A percentile compares a stretch with the other conserved stretches of the same genome.
Evolutionary conservation across 1,139 yeast species (phyloP).

Genomic region (Kodamaea fungicola): DNA sequence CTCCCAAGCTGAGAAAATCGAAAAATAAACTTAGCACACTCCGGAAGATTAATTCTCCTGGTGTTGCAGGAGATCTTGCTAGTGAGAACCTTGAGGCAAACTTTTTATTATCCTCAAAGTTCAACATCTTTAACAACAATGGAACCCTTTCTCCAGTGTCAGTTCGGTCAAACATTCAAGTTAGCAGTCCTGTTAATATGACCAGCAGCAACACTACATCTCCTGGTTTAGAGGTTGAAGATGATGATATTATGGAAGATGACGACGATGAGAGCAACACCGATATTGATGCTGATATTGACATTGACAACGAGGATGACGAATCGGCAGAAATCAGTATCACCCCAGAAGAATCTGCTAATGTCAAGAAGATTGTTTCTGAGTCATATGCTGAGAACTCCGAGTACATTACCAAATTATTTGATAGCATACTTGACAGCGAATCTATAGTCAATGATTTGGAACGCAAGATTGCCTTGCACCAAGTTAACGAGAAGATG

Average conservation of each 20-base stretch:
- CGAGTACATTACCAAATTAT: constrained; percentile 22
- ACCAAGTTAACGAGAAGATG: constrained; percentile 32
- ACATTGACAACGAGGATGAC: constrained; percentile 17
- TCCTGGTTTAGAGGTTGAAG: constrained; percentile 23
- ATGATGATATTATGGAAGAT: constrained; percentile 23
- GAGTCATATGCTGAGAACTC: constrained; percentile 8
- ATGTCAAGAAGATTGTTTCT: constrained; percentile 3
- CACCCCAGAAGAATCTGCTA: constrained; percentile 1
- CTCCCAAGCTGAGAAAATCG: constrained; percentile 35
- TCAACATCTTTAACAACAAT: constrained; percentile 15
- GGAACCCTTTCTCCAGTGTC: not conserved
- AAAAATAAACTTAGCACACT: constrained; percentile 5
- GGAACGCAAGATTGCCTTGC: constrained; percentile 43
- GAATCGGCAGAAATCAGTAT: constrained; percentile 13
- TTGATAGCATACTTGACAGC: constrained; percentile 33
- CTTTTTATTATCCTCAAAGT: constrained; percentile 30
- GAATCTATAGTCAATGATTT: constrained; percentile 33
- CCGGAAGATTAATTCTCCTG: constrained; percentile 31
- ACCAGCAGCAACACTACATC: not conserved
- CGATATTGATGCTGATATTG: constrained; percentile 20
- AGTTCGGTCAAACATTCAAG: constrained; percentile 7
- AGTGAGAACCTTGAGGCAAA: constrained; percentile 27
- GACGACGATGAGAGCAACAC: constrained; percentile 20
- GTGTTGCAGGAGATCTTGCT: constrained; percentile 21
- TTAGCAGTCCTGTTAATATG: not conserved